Base-by-base conservation (phyloP, 805 yeast genomes). In the Yarrowia porcina region DNA sequence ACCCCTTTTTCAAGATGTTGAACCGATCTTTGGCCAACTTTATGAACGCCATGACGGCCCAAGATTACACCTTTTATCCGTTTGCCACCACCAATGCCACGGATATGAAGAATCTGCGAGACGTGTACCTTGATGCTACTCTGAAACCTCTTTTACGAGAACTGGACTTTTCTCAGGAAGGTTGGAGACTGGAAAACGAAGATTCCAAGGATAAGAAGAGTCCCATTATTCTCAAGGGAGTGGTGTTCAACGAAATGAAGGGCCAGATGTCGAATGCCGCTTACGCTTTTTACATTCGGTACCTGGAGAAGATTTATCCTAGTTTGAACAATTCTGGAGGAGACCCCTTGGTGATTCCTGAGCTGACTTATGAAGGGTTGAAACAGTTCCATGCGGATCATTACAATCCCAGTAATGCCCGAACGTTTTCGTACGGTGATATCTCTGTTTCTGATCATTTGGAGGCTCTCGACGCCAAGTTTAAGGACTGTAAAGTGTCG, bases 41-140 rank as follows among this genome's bases (percentile, higher is more conserved):
- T 75, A 94, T 94, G 99, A 94, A 94, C 73, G 99, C 99, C 9
- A 90, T 94, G 97, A 94, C 99, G 0, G 99, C 96, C 21, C 92
- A 89, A 69, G 98, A 94, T 74, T 92, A 91, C 71, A 94, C 99
- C 0, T 92, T 85, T 74, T 94, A 89, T 70, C 99, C 99, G 4
- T 94, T 94, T 78, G 89, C 98, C 28, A 94, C 99, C 2, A 93
- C 98, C 11, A 94, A 94, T 74, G 73, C 75, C 44, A 83, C 82
- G 62, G 99, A 94, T 72, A 94, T 82, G 73, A 80, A 81, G 32
- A 94, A 94, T 70, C 79, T 94, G 71, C 85, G 91, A 83, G 87
- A 84, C 64, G 96, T 94, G 7, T 94, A 94, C 72, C 77, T 92
- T 52, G 96, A 92, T 68, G 85, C 97, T 6, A 93, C 93, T 0